Base-by-base conservation (phyloP, 495 filamentous ascomycete species). In the Emericellopsis terricola region DNA sequence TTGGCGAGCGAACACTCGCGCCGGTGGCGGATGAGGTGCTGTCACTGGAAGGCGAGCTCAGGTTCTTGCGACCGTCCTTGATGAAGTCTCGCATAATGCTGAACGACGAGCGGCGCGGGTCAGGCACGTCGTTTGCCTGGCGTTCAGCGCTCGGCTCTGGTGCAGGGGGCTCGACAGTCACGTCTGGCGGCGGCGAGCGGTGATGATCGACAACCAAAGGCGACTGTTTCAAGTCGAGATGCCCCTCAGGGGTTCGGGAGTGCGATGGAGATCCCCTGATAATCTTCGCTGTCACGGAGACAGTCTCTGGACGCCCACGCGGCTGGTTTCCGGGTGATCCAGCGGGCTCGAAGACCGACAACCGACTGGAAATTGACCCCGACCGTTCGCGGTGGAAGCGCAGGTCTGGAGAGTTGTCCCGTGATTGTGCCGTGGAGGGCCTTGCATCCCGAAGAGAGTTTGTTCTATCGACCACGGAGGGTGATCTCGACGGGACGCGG, bases 281-380 rank as follows among this genome's bases (percentile, higher is more conserved):
- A 27, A 87, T 85, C 15, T 75, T 71, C 18, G 83, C 77, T 1
- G 78, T 84, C 7, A 89, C 81, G 21, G 84, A 82, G 8, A 89
- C 68, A 9, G 80, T 85, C 53, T 67, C 73, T 31, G 69, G 65
- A n/a, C 62, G 57, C 10, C 59, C 54, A 29, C 55, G 52, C 2
- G 57, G 50, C 15, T 44, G 23, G 19, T 42, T 53, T 8, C 57
- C 57, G 2, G 46, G 54, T 2, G 33, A 15, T 21, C 21, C 29
- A 17, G 29, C 29, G 29, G 29, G 19, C 33, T 65, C 57, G 36
- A 65, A 64, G 47, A 65, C 50, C 29, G 54, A 56, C 8, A 65
- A 46, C 33, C 59, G 49, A 33, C 46, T 64, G n/a, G 55, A 56
- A 31, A 65, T 44, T 5, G 59, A 63, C 6, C 55, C 50, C 14